Evolutionary conservation across 805 yeast species (phyloP), one percentile per base, ranked within the genome.

Genomic region (Saturnispora serradocipensis): DNA sequence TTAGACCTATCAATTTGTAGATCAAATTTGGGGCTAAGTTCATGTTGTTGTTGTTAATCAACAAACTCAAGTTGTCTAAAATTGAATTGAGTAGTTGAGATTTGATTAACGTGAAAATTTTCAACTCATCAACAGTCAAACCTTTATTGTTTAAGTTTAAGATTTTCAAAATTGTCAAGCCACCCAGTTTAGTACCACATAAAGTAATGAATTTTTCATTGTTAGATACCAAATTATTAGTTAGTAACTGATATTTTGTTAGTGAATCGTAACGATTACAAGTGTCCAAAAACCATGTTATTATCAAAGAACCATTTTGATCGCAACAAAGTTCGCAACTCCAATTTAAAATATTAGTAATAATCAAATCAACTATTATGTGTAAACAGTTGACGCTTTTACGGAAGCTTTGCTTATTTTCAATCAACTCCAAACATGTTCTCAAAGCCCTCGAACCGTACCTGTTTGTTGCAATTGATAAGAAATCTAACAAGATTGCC

Each of bases 381-480:
- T 38, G 68, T 52, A 78, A 78, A 27, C 81, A 81, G 46, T 90
- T 82, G 18, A 32, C 20, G 39, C 25, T 27, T 43, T 34, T 43
- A 18, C 15, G 13, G 34, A 30, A 30, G 34, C 15, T 30, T 30
- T 30, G 34, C 15, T 30, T 30, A 30, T 32, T 38, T 46, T 53
- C 55, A 15, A 47, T 53, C 5, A 49, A 30, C 68, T 93, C 99
- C 49, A 93, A 72, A 58, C 96, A 88, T 0, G 98, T 95, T 56
- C 99, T 73, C 54, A 91, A 83, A 20, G 98, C 96, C 58, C 99
- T 77, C 0, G 97, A 91, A 43, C 99, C 99, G 66, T 88, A 93
- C 61, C 98, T 76, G 54, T 91, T 95, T 59, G 81, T 86, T 44
- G 93, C 83, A 57, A 93, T 84, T 48, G 81, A 82, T 75, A 87